These are phyloP conservation scores for Oryza officinalis DNA, from an alignment of 176 grass and related monocot genomes.

Conservation along the genomic window DNA sequence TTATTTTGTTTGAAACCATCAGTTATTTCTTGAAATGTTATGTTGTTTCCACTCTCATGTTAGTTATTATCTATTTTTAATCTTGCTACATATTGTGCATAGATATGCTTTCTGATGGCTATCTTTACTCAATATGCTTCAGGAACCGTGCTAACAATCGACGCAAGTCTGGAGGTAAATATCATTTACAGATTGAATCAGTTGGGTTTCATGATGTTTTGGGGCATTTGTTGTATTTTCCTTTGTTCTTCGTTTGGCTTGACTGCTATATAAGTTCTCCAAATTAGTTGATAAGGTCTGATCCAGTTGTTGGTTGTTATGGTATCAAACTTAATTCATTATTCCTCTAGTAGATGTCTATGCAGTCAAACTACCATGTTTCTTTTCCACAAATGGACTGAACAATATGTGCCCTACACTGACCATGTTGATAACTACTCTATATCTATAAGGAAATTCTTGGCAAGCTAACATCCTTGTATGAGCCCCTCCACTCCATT, in stretches of 20 bases:
- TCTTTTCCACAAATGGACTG: background rate
- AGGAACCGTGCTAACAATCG: slow-evolving; percentile 54
- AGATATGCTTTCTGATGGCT: slow-evolving; percentile 23
- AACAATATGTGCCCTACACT: background rate
- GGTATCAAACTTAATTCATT: slow-evolving; percentile 10
- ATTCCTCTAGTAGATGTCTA: slow-evolving; percentile 13
- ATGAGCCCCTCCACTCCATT: background rate
- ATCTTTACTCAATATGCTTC: slow-evolving; percentile 35
- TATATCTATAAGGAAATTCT: background rate
- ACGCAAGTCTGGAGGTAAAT: slow-evolving; percentile 57
- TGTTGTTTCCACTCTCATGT: background rate
- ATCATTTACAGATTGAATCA: background rate
- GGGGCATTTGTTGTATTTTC: background rate
- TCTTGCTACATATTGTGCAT: slow-evolving; percentile 18
- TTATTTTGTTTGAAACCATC: slow-evolving; percentile 11
- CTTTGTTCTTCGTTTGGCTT: background rate
- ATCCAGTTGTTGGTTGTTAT: background rate
- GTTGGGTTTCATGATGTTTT: background rate
- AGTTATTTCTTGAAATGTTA: slow-evolving; percentile 8
- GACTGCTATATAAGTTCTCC: background rate
- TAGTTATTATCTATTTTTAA: background rate
- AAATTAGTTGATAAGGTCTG: background rate
- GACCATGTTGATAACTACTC: background rate
- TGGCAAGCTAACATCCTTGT: background rate
- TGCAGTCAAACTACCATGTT: background rate